Base-by-base conservation (phyloP, 495 filamentous ascomycete species). In the Apiosordaria backusii region DNA sequence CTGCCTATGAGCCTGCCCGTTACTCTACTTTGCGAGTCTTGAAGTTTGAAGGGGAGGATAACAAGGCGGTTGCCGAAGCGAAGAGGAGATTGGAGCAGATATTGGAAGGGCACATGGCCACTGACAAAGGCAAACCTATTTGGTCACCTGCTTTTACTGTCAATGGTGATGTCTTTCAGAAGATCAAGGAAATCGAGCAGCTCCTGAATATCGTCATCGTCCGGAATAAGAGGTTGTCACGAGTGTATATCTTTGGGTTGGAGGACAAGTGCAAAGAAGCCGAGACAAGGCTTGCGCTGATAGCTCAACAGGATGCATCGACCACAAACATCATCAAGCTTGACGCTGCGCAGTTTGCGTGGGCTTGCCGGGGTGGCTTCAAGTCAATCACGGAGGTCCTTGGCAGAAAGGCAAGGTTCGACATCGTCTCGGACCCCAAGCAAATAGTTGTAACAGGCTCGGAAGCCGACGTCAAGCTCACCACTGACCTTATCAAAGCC, bases 331-430 rank as follows among this genome's bases (percentile, higher is more conserved):
- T 55, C 21, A 74, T 79, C 26, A 65, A 74, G 16, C 70, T 79
- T 7, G 45, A 62, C 57, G 40, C 29, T 5, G 26, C 52, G 2
- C 63, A 70, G 25, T 72, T 83, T 25, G 57, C 58, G 10, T 79
- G 77, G 74, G 78, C 75, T 9, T 76, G 70, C 19, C 70, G 52
- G 1, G 81, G 79, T 25, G 82, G 83, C 13, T 78, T 79, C 66
- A 74, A 71, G 64, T 67, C 50, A 2, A 74, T 83, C 23, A 53
- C 64, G 1, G 27, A 65, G 0, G 69, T 67, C 1, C 73, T 85
- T 18, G 82, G 78, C 10, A n/a, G 55, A n/a, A 73, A 67, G 4
- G 68, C 68, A 15, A 62, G 61, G 1, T 75, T 78, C 27, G 73
- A 81, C 57, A 75, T 77, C 24, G 63, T 64, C 25, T 73, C 75